These are phyloP conservation scores for Penicilliopsis zonata DNA, from an alignment of 495 filamentous ascomycete genomes.

Conservation along the genomic window DNA sequence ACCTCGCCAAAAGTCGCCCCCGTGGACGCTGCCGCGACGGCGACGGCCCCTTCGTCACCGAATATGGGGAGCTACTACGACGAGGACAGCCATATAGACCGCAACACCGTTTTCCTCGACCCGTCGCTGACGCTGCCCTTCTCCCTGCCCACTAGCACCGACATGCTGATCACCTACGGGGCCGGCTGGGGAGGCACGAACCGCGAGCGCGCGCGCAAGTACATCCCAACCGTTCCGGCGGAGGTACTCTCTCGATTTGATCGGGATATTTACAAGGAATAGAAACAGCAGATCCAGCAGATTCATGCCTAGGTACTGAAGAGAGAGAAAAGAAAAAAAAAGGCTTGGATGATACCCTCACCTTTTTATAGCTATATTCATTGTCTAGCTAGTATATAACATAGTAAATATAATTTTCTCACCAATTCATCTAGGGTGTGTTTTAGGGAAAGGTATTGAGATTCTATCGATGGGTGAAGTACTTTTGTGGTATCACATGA, in stretches of 20 bases:
- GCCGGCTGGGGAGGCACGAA: constrained; percentile 91
- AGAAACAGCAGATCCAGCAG: too few relatives aligned
- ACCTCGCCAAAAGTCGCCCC: neutral
- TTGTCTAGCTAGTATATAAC: too few relatives aligned
- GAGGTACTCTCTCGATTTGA: constrained; percentile 90
- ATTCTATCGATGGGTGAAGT: too few relatives aligned
- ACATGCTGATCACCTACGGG: constrained; percentile 92
- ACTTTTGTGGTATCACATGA: too few relatives aligned
- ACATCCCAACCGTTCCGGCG: constrained; percentile 89
- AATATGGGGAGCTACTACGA: neutral
- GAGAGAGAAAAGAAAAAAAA: neutral
- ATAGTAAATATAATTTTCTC: too few relatives aligned
- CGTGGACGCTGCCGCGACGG: neutral
- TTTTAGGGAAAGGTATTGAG: too few relatives aligned
- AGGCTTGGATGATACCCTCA: neutral
- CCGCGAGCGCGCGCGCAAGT: constrained; percentile 82
- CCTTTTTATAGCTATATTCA: too few relatives aligned
- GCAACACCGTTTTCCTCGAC: constrained; percentile 60
- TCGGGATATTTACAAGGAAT: constrained; percentile 20
- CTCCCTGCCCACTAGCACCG: constrained; percentile 83
- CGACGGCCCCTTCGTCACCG: neutral
- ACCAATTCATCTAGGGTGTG: too few relatives aligned
- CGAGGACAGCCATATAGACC: constrained; percentile 9
- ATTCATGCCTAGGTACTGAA: neutral
- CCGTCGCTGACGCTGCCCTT: constrained; percentile 91